Evolutionary conservation across 2,329 filamentous ascomycete species (phyloP).

Genomic region (Fusarium acutatum): DNA sequence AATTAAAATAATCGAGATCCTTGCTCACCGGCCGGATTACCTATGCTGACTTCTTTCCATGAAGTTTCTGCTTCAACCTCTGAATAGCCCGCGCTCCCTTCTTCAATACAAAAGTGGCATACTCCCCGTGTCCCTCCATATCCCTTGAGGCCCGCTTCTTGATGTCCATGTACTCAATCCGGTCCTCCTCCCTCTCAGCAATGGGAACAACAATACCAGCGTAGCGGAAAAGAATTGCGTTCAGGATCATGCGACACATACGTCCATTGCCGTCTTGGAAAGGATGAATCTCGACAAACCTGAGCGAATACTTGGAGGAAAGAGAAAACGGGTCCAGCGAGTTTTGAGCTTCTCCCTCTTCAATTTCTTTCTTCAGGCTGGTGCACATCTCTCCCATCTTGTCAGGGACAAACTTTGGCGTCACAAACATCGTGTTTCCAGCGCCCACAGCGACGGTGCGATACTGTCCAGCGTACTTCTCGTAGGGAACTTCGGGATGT

Average conservation of each 20-base stretch:
- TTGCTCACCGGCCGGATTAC: fast-evolving
- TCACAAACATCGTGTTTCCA: conserved; percentile 40
- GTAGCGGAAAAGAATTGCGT: conserved; percentile 47
- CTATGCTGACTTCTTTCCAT: conserved; percentile 2
- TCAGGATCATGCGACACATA: conserved; percentile 49
- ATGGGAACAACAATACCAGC: conserved; percentile 34
- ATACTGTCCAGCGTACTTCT: conserved; percentile 41
- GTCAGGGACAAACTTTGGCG: conserved; percentile 35
- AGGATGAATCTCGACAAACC: conserved; percentile 50
- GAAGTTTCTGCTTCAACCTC: conserved; percentile 36
- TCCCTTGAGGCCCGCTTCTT: conserved; percentile 33
- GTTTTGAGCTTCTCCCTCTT: too few relatives aligned
- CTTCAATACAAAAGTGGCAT: conserved; percentile 38
- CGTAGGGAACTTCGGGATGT: neutral
- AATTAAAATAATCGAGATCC: too few relatives aligned
- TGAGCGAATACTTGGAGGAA: conserved; percentile 40
- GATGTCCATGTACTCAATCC: conserved; percentile 40
- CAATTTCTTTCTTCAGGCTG: conserved; percentile 14
- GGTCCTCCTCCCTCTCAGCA: too few relatives aligned
- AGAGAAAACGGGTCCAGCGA: conserved; percentile 45
- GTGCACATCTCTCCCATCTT: conserved; percentile 42
- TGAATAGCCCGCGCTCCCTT: conserved; percentile 8
- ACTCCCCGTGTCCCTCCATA: conserved; percentile 42
- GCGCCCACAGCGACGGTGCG: conserved; percentile 36
- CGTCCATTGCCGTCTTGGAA: conserved; percentile 52